Conservation (phyloP, 768 basidiomycete species). For the Naganishia antarctica region DNA sequence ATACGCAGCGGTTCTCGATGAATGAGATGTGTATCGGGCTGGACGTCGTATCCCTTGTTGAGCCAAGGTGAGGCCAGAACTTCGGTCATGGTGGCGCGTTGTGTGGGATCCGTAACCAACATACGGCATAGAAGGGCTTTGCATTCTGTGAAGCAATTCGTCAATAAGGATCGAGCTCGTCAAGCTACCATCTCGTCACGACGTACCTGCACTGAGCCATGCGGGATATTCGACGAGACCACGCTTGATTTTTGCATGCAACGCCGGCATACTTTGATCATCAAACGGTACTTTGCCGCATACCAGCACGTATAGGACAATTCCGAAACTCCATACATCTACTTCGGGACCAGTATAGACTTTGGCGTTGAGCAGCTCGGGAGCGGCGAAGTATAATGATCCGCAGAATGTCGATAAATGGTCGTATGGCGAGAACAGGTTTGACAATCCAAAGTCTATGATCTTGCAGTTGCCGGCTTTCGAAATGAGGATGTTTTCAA, state of each 20-base stretch:
- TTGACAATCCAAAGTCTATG: slow-evolving; percentile 97
- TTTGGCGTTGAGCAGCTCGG: slow-evolving; percentile 92
- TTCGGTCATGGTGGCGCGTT: slow-evolving; percentile 75
- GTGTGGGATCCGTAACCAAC: slow-evolving; percentile 88
- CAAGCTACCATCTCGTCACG: not conserved
- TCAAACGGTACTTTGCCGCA: slow-evolving; percentile 99
- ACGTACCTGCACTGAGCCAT: slow-evolving; percentile 86
- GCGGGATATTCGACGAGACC: slow-evolving; percentile 95
- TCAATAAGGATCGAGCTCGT: not conserved
- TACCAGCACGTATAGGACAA: slow-evolving; percentile 93
- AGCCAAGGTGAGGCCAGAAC: slow-evolving; percentile 89
- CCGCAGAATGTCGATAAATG: slow-evolving; percentile 96
- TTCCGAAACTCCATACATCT: slow-evolving; percentile 98
- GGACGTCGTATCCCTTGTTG: slow-evolving; percentile 72
- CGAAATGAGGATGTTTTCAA: slow-evolving; percentile 98
- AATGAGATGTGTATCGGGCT: slow-evolving; percentile 78
- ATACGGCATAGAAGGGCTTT: slow-evolving; percentile 87
- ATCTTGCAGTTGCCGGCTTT: slow-evolving; percentile 99
- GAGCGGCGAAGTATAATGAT: slow-evolving; percentile 95
- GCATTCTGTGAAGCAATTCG: slow-evolving; percentile 64
- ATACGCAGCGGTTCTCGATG: slow-evolving; percentile 81
- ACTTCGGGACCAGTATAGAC: slow-evolving; percentile 97
- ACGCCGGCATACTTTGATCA: slow-evolving; percentile 97
- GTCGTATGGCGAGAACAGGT: slow-evolving; percentile 74
- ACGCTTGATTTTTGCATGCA: slow-evolving; percentile 98